Percentiles rank a stretch among this genome's conserved stretches.
Conservation (phyloP, 2,329 filamentous ascomycete genomes). For the Gaeumannomyces sp. region DNA sequence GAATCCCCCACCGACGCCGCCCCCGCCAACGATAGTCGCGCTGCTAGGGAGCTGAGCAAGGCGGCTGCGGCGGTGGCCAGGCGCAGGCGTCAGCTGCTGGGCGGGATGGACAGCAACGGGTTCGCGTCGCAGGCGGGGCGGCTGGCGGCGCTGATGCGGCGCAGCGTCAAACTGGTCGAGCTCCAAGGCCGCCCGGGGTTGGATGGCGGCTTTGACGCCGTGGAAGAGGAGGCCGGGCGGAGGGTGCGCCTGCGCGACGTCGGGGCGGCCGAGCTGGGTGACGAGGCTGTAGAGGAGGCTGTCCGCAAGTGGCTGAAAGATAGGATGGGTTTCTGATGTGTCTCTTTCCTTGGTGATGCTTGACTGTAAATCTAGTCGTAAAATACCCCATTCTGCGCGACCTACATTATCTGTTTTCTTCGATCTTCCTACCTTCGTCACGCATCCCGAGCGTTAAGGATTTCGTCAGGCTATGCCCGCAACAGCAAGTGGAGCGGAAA, state of each 20-base stretch:
- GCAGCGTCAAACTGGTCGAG: slow-evolving; percentile 41
- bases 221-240: slow-evolving; percentile 27
- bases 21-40: slow-evolving; percentile 4
- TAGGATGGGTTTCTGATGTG: background rate
- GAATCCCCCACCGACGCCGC: slow-evolving; percentile 24
- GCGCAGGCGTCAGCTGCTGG: background rate
- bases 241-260: slow-evolving; percentile 34
- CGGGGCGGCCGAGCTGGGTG: slow-evolving; percentile 18
- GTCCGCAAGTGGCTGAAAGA: slow-evolving; percentile 7
- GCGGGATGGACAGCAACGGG: slow-evolving; percentile 28
- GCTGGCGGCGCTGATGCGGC: slow-evolving; percentile 41
- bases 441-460: background rate
- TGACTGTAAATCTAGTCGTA: background rate
- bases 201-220: slow-evolving; percentile 32
- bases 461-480: too few species aligned
- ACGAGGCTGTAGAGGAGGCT: slow-evolving; percentile 4
- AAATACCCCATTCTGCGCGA: background rate
- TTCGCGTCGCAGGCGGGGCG: slow-evolving; percentile 41
- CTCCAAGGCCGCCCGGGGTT: slow-evolving; percentile 34
- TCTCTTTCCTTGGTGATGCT: background rate
- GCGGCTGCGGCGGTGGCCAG: slow-evolving; percentile 4
- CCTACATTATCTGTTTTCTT: too few species aligned
- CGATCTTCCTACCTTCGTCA: too few species aligned
- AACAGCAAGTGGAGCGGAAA: too few species aligned
- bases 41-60: background rate